Evolutionary conservation across 179 eudicot species (phyloP), one percentile per base, ranked within the genome.

Genomic region (Beta lomatogona): DNA sequence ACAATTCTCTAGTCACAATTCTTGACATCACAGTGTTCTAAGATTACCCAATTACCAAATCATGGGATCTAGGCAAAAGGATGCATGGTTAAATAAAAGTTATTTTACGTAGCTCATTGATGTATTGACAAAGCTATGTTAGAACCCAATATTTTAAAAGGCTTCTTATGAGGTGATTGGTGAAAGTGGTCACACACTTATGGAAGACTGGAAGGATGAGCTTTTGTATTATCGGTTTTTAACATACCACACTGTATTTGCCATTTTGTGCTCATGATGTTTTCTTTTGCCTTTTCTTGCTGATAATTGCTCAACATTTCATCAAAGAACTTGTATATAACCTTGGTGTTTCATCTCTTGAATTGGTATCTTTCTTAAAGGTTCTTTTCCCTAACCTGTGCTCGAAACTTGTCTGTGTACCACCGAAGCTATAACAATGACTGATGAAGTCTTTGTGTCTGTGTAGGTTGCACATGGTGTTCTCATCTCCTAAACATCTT

Each of bases 401-500:
- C 77, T 70, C 60, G 77, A 55, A 65, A 52, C 19, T 54, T 28
- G 63, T 72, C 18, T 53, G 5, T 19, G 6, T 71, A 64, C n/a
- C n/a, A 54, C 11, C 64, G 68, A 60, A 59, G 59, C 69, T 53
- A 52, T 44, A 58, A 57, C 25, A 36, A 41, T 81, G 50, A 78
- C 61, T 85, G 76, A 55, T 75, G 54, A n/a, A 63, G 11, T 55
- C 67, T 50, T 72, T 57, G 41, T 77, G 64, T 77, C 13, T 87
- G 63, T 88, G 84, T 87, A 95, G 99, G 86, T 87, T 95, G 88
- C 98, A 94, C 85, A 92, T 95, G 97, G 99, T 93, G 78, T 93
- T 95, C 90, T 95, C 99, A 64, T 95, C 99, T 77, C 94, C 99
- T 41, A 93, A 88, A 79, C 99, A 95, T 90, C 87, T 95, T 80